Base-by-base conservation (phyloP, 2,329 filamentous ascomycete genomes). In the Zymoseptoria brevis region DNA sequence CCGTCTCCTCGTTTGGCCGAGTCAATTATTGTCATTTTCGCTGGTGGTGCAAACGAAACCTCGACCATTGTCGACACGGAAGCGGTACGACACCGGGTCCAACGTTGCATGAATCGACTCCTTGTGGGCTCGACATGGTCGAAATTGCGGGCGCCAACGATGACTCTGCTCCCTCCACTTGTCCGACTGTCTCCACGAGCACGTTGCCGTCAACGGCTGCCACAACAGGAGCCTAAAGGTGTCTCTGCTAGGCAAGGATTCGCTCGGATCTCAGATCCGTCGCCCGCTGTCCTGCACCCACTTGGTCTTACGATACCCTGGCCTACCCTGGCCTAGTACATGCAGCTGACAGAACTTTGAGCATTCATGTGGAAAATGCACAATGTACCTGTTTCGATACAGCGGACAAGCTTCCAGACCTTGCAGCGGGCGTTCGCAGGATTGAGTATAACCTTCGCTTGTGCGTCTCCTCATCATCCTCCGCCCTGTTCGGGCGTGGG, bases 141-240 rank as follows among this genome's bases (percentile, higher is more conserved):
- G 35, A 45, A 11, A 16, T n/a, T 45, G 35, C 35, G 35, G 35
- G 35, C 35, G 35, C 35, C 35, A 45, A 45, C 51, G 29, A 53
- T 24, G 30, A 30, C 26, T 22, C 13, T 53, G 51, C 51, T 53
- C 11, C 26, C 22, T 29, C n/a, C n/a, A 13, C 19, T 51, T 53
- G 51, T n/a, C 51, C 51, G 22, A 53, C 50, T 9, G 22, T 53
- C 19, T 53, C 51, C 51, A 53, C 51, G 51, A 53, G 51, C 51
- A 29, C 51, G 51, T 26, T 53, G 51, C 51, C 22, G 51, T 24
- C 29, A 45, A 45, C 35, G 35, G 35, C 35, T 45, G 4, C 35
- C 35, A n/a, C 35, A 45, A 45, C 35, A 41, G 35, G 35, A 41
- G 16, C 35, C 3, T 41, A 16, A 41, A 16, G 35, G 35, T 45